Conservation (phyloP, 176 grass and related monocot genomes). For the Rhynchospora pubera region DNA sequence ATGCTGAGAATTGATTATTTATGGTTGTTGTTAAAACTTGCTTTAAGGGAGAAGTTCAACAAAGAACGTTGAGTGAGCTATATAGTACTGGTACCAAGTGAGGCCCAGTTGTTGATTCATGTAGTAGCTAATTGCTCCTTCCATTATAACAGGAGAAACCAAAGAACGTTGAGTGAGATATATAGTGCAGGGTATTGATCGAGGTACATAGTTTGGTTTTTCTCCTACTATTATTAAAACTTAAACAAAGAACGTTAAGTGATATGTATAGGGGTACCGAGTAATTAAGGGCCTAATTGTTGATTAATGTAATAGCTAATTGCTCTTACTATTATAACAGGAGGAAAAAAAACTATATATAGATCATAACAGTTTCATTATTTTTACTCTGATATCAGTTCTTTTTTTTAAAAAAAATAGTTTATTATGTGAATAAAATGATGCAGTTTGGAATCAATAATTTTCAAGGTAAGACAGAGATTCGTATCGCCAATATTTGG, state of each 20-base stretch:
- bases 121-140: not conserved
- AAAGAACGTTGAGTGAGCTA: not conserved
- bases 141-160: not conserved
- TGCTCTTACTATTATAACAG: not conserved
- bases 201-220: no score
- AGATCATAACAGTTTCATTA: not conserved
- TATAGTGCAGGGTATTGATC: no score
- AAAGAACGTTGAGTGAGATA: not conserved
- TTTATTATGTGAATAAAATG: not conserved
- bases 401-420: not conserved
- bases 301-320: not conserved
- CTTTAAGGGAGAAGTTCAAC: not conserved
- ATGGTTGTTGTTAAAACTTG: not conserved
- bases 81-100: not conserved
- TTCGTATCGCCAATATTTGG: not conserved
- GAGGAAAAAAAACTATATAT: not conserved
- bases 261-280: not conserved
- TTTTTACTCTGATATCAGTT: not conserved
- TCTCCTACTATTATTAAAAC: no score
- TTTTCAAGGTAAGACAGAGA: not conserved
- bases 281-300: not conserved
- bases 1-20: not conserved
- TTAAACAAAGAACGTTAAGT: not conserved
- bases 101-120: not conserved
- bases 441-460: not conserved